Percentiles rank a stretch among this genome's conserved stretches.
Conservation (phyloP, 495 filamentous ascomycete species). For the Penicilliopsis zonata region DNA sequence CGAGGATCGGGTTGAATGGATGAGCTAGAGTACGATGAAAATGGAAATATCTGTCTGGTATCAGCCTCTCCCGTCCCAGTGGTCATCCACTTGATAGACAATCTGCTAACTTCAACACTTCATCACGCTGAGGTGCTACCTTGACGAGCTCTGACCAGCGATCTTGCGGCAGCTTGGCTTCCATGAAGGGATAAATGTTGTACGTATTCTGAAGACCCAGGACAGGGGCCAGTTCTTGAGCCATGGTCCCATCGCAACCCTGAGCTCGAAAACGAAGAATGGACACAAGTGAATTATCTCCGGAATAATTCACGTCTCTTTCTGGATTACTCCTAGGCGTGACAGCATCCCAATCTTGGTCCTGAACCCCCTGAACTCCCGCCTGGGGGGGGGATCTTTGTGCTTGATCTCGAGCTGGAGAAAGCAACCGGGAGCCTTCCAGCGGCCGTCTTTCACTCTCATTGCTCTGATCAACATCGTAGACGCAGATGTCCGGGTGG, state of each 20-base stretch:
- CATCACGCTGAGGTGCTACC: constrained; percentile 16
- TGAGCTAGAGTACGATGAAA: constrained; percentile 35
- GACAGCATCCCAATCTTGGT: no score
- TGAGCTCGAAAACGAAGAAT: constrained; percentile 31
- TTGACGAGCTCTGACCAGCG: constrained; percentile 16
- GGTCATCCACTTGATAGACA: constrained; percentile 1
- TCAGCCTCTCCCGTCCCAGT: no score
- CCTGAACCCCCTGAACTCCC: no score
- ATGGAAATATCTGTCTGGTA: constrained; percentile 38
- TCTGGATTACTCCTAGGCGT: no score
- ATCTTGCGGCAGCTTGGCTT: constrained; percentile 16
- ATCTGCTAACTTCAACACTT: constrained; percentile 19
- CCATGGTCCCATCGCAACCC: constrained; percentile 39
- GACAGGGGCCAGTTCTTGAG: constrained; percentile 26
- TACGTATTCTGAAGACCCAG: constrained; percentile 64
- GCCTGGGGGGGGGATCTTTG: no score
- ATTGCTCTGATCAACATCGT: constrained; percentile 5
- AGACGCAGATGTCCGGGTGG: constrained; percentile 26
- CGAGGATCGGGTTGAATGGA: constrained; percentile 39
- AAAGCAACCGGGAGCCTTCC: neutral
- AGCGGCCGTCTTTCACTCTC: constrained; percentile 1
- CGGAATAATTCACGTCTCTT: no score
- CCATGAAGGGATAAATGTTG: constrained; percentile 55
- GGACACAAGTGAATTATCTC: constrained; percentile 25
- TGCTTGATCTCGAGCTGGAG: neutral